Percentiles rank a stretch among this genome's conserved stretches.
Evolutionary conservation across 2,329 filamentous ascomycete genomes (phyloP).

Genomic region (Aspergillus sp.): DNA sequence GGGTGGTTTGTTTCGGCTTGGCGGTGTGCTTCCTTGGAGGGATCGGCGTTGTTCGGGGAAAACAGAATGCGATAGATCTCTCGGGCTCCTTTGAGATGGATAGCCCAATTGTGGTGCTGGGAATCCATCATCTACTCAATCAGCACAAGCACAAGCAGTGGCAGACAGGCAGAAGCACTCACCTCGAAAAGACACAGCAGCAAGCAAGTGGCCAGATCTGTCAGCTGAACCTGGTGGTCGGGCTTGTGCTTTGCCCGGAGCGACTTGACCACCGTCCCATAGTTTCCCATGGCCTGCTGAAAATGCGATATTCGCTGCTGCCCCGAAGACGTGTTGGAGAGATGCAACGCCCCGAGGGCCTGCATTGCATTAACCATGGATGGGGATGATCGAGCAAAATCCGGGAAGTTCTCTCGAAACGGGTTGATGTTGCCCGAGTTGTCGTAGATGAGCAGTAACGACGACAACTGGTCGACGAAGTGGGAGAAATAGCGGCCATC

Average conservation of each 20-base stretch:
- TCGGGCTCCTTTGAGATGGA: conserved; percentile 31
- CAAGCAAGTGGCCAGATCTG: conserved; percentile 27
- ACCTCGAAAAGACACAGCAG: conserved; percentile 28
- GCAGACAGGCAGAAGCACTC: conserved; percentile 1
- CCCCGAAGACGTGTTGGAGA: conserved; percentile 29
- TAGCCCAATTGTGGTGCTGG: conserved; percentile 28
- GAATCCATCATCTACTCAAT: conserved; percentile 29
- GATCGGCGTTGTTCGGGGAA: conserved; percentile 14
- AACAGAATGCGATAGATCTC: conserved; percentile 30
- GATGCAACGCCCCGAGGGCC: conserved; percentile 31
- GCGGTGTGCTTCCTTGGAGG: conserved; percentile 18
- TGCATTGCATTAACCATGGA: conserved; percentile 32
- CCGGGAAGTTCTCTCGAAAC: conserved; percentile 25
- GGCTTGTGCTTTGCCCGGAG: conserved; percentile 21
- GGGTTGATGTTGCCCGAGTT: conserved; percentile 29
- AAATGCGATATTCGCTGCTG: conserved; percentile 25
- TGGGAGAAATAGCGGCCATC: conserved; percentile 28
- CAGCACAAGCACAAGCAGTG: neutral
- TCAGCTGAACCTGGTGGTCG: conserved; percentile 15
- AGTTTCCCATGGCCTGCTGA: conserved; percentile 30
- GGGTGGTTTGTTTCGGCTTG: conserved; percentile 24
- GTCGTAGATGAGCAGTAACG: conserved; percentile 28
- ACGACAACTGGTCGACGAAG: conserved; percentile 26
- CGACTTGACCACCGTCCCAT: conserved; percentile 28
- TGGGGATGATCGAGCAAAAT: conserved; percentile 23